phyloP scores from a whole-genome alignment of 768 basidiomycete species.

The Russula olivacea region DNA sequence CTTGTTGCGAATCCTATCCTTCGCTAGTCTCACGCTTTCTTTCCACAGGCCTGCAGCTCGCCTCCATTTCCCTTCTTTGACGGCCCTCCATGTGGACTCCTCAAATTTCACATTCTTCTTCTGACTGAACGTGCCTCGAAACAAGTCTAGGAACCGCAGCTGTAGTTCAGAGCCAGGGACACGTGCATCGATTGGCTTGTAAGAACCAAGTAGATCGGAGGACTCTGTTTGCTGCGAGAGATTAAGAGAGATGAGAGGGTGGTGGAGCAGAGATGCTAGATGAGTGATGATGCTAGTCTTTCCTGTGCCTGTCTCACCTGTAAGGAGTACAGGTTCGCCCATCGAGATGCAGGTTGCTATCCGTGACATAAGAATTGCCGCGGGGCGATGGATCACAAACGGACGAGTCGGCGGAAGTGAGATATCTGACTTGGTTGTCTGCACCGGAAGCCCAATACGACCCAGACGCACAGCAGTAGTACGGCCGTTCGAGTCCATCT shows the following conservation, averaged over 20 bases:
- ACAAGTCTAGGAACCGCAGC: constrained; percentile 69
- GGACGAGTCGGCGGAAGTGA: constrained; percentile 42
- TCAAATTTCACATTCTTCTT: constrained; percentile 86
- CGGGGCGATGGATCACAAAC: constrained; percentile 87
- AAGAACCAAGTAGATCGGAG: constrained; percentile 88
- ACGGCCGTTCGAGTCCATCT: constrained; percentile 61
- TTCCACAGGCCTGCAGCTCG: constrained; percentile 78
- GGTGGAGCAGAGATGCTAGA: constrained; percentile 69
- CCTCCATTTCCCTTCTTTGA: constrained; percentile 81
- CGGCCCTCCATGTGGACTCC: constrained; percentile 72
- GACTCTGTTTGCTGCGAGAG: constrained; percentile 95
- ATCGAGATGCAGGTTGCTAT: constrained; percentile 68
- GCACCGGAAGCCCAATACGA: constrained; percentile 51
- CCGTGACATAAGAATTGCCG: constrained; percentile 69
- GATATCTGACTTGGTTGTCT: constrained; percentile 36
- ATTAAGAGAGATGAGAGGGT: constrained; percentile 82
- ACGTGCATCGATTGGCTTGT: constrained; percentile 90
- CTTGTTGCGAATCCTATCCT: constrained; percentile 49
- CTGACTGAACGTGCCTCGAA: constrained; percentile 81
- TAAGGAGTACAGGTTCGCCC: constrained; percentile 80
- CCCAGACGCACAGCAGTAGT: constrained; percentile 56
- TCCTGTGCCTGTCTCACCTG: constrained; percentile 98
- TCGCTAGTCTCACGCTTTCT: constrained; percentile 65
- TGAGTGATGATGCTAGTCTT: constrained; percentile 92
- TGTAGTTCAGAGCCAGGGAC: constrained; percentile 68